Evolutionary conservation across 176 grass and related monocot genomes (phyloP).

Genomic region (Coix lacrymajobi): DNA sequence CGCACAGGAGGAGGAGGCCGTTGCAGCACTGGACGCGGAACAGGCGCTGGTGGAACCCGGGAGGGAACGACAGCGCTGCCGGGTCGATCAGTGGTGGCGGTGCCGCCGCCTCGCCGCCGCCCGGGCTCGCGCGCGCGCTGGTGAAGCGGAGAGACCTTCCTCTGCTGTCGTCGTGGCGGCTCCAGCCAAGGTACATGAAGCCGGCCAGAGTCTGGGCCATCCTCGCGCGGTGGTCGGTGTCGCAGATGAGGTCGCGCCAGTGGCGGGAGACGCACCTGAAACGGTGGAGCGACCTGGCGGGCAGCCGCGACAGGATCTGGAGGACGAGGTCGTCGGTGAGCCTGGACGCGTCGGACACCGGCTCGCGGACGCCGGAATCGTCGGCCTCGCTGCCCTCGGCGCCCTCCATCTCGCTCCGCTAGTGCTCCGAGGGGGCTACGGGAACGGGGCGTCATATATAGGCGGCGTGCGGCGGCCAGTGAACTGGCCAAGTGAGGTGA

Average conservation of each 20-base stretch:
- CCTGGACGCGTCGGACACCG: neutral
- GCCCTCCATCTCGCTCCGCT: neutral
- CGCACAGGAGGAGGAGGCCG: neutral
- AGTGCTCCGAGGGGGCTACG: neutral
- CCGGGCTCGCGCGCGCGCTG: neutral
- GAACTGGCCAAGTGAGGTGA: no score
- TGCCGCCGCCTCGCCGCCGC: neutral
- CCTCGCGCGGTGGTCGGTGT: neutral
- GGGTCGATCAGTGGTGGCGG: neutral
- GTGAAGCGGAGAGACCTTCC: neutral
- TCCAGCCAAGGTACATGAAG: neutral
- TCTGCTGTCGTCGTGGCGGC: neutral
- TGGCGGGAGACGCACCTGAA: conserved; percentile 15
- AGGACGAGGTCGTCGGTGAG: neutral
- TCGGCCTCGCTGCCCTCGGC: neutral
- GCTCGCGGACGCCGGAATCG: neutral
- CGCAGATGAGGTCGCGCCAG: neutral
- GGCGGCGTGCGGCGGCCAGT: neutral
- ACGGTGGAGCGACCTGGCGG: neutral
- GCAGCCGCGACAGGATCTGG: neutral
- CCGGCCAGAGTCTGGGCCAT: neutral
- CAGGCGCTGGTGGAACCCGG: neutral
- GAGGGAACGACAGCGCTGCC: neutral
- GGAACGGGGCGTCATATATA: neutral
- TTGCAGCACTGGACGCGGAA: neutral